Evolutionary conservation across 768 basidiomycete species (phyloP), one percentile per base, ranked within the genome.

Genomic region (Tricholomella constricta): DNA sequence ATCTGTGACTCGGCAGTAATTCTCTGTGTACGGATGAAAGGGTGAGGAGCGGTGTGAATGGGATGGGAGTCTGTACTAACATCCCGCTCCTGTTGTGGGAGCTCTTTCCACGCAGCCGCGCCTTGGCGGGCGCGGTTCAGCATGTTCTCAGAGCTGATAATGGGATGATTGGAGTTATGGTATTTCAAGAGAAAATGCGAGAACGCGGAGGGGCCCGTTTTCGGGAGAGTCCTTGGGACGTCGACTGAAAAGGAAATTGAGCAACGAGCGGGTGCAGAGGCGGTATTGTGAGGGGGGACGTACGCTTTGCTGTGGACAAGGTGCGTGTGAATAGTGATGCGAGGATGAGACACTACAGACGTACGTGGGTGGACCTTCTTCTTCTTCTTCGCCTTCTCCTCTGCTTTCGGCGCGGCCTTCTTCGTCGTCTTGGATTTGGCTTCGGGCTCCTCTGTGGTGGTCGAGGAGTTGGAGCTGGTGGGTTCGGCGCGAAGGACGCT

Each of bases 51-150:
- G 9, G 19, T 5, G 19, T 11, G 15, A 47, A 3, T 11, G 51
- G 20, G 49, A n/a, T n/a, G n/a, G n/a, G n/a, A n/a, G n/a, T n/a
- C n/a, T n/a, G n/a, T n/a, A n/a, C 65, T 20, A 29, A 74, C 76
- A 58, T 75, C 60, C 46, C 69, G 77, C 51, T 78, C 70, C 3
- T 49, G 57, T 10, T 58, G 60, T 4, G 73, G 54, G n/a, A 75
- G 54, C 4, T 42, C 53, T 0, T 42, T 62, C 77, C 76, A 78
- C 3, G 53, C 46, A 31, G n/a, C 41, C 14, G 26, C 25, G 19
- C 14, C 22, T 9, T 47, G 48, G n/a, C 27, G 54, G 6, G 20
- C 3, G 15, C 6, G 31, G 8, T 14, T n/a, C 9, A 0, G 0
- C 14, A 64, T 40, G 14, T 19, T 20, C 17, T 50, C 38, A 14